phyloP scores from a whole-genome alignment of 1,284 basidiomycete genomes.

The Puccinia polysora region DNA sequence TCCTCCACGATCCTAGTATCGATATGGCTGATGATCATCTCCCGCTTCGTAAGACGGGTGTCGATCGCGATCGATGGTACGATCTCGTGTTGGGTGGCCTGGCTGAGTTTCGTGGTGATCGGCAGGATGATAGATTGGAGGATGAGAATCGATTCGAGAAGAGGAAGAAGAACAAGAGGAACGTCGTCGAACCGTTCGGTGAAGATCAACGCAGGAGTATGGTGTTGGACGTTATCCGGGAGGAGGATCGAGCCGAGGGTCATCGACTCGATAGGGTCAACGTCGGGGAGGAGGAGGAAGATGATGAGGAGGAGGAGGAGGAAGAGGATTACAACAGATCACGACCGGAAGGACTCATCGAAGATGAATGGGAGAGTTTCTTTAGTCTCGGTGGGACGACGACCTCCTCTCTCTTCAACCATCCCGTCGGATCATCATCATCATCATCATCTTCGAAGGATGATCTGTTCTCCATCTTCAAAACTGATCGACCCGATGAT shows the following conservation, averaged over 20 bases:
- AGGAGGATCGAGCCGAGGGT: too few species aligned
- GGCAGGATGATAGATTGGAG: too few species aligned
- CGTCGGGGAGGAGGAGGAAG: background rate
- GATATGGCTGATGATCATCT: background rate
- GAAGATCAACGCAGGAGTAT: background rate
- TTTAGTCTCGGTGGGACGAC: too few species aligned
- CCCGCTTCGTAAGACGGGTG: background rate
- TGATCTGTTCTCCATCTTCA: too few species aligned
- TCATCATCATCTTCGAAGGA: constrained; percentile 2
- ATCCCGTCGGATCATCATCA: too few species aligned
- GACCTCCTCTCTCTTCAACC: too few species aligned
- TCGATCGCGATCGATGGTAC: background rate
- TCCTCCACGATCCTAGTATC: background rate
- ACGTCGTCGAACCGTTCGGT: background rate
- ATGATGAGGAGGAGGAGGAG: background rate
- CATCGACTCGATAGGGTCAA: too few species aligned
- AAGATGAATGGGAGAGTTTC: too few species aligned
- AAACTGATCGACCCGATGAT: background rate
- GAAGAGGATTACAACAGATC: background rate
- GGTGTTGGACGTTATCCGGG: too few species aligned
- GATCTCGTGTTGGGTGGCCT: constrained; percentile 34
- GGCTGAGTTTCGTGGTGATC: background rate
- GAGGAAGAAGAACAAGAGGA: too few species aligned
- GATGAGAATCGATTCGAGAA: background rate
- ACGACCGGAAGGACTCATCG: too few species aligned